These are phyloP conservation scores for Scleromitrula shiraiana DNA, from an alignment of 2,329 filamentous ascomycete genomes.

Conservation along the genomic window DNA sequence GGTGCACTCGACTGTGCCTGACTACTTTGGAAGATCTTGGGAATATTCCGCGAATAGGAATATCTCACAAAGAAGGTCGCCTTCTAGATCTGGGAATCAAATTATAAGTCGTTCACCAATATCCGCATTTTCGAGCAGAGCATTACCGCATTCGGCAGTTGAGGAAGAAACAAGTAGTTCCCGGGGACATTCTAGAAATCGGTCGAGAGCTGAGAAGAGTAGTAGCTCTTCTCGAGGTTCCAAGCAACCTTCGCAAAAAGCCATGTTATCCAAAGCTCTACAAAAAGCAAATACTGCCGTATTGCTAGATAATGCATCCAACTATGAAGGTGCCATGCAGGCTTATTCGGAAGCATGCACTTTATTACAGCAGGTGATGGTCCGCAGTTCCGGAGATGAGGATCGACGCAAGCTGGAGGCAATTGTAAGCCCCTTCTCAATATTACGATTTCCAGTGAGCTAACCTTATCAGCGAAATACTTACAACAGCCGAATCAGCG, in stretches of 20 bases:
- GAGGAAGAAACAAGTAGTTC: conserved; percentile 13
- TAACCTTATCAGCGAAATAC: conserved; percentile 59
- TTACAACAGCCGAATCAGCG: conserved; percentile 82
- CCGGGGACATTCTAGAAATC: conserved; percentile 37
- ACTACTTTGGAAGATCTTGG: conserved; percentile 28
- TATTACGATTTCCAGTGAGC: conserved; percentile 4
- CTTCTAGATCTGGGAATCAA: conserved; percentile 17
- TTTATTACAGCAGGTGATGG: conserved; percentile 79
- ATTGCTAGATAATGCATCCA: conserved; percentile 89
- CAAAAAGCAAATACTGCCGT: conserved; percentile 96
- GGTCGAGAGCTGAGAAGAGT: conserved; percentile 40
- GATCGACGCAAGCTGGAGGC: conserved; percentile 86
- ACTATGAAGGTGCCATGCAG: conserved; percentile 83
- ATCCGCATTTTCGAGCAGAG: conserved; percentile 9
- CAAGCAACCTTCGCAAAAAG: conserved; percentile 69
- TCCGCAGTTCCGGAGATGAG: conserved; percentile 74
- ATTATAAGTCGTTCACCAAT: conserved; percentile 17
- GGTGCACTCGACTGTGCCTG: conserved; percentile 23
- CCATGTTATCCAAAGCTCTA: conserved; percentile 90
- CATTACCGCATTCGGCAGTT: conserved; percentile 5
- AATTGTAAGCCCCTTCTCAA: conserved; percentile 59
- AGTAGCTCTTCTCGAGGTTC: conserved; percentile 31
- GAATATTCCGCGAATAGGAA: conserved; percentile 22
- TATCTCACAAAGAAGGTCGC: conserved; percentile 18
- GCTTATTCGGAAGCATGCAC: conserved; percentile 89